Evolutionary conservation across 768 basidiomycete genomes (phyloP).

Genomic region (Leccinum pellstonianum): DNA sequence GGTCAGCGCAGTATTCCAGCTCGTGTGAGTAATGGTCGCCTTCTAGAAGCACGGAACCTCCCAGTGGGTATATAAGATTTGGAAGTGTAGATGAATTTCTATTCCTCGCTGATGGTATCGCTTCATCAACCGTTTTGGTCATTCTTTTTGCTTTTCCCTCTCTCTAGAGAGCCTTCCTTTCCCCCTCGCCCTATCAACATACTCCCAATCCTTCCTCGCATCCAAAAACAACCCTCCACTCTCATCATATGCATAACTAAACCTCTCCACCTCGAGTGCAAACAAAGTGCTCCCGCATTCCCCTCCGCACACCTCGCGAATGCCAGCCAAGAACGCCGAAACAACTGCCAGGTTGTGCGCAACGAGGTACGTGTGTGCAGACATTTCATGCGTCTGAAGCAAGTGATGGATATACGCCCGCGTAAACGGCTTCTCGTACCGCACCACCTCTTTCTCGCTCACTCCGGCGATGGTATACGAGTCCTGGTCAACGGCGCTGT

Average conservation of each 20-base stretch:
- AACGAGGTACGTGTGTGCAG: constrained; percentile 69
- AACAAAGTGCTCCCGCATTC: constrained; percentile 26
- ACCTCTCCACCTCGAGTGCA: constrained; percentile 48
- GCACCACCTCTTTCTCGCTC: neutral
- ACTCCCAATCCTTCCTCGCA: constrained; percentile 57
- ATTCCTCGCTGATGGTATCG: neutral
- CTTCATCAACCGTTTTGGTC: neutral
- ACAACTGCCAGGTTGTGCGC: constrained; percentile 76
- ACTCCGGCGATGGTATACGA: constrained; percentile 14
- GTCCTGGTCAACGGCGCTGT: constrained; percentile 43
- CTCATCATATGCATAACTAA: constrained; percentile 53
- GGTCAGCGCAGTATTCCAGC: neutral
- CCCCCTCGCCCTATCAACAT: constrained; percentile 68
- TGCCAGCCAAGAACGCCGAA: constrained; percentile 58
- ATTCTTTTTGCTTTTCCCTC: constrained; percentile 38
- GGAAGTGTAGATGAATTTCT: neutral
- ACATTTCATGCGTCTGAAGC: constrained; percentile 88
- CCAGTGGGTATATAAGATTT: neutral
- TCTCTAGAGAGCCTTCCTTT: constrained; percentile 74
- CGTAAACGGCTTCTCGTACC: constrained; percentile 36
- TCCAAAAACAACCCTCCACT: constrained; percentile 44
- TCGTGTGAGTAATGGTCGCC: neutral
- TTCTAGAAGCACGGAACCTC: neutral
- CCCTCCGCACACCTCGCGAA: constrained; percentile 39
- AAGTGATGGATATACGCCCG: constrained; percentile 82